A percentile compares a stretch with the other conserved stretches of the same genome.
phyloP scores from a whole-genome alignment of 192 early-diverging fungal species.

The Dimargaris xerosporica region DNA sequence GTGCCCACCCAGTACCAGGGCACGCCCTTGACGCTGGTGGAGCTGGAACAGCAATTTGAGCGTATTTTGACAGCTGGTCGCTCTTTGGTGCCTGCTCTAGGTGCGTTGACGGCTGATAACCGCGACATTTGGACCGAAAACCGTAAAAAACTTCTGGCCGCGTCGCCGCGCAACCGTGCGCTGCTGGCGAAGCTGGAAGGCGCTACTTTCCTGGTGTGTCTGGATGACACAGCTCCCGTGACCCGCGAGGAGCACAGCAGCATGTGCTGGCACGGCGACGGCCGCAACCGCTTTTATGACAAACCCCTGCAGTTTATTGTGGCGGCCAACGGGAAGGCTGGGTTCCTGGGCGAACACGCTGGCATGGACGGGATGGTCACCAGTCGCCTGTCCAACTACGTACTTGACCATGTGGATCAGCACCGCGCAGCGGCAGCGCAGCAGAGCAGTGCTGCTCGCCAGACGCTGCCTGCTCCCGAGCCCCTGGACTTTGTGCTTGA shows the following conservation, averaged over 20 bases:
- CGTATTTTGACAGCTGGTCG: slow-evolving; percentile 46
- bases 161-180: slow-evolving; percentile 50
- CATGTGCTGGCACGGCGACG: slow-evolving; percentile 91
- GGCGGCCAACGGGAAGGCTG: slow-evolving; percentile 94
- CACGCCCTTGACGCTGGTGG: slow-evolving; percentile 61
- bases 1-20: slow-evolving; percentile 56
- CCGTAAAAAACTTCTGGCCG: slow-evolving; percentile 46
- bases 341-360: slow-evolving; percentile 86
- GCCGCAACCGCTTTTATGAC: slow-evolving; percentile 95
- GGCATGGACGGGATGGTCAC: slow-evolving; percentile 93
- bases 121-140: slow-evolving; percentile 85
- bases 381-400: slow-evolving; percentile 72
- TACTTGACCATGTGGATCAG: slow-evolving; percentile 30
- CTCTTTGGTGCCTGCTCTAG: slow-evolving; percentile 54
- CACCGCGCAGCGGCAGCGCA: slow-evolving; percentile 19
- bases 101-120: slow-evolving; percentile 83
- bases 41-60: slow-evolving; percentile 66
- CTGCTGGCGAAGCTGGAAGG: slow-evolving; percentile 71
- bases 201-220: slow-evolving; percentile 74
- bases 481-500: slow-evolving; percentile 59
- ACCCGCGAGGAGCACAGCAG: slow-evolving; percentile 78
- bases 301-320: slow-evolving; percentile 94
- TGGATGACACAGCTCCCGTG: slow-evolving; percentile 75
- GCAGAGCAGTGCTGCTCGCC: slow-evolving; percentile 29
- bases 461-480: slow-evolving; percentile 44